phyloP scores from a whole-genome alignment of 768 basidiomycete species.

The Flagelloscypha sp. region DNA sequence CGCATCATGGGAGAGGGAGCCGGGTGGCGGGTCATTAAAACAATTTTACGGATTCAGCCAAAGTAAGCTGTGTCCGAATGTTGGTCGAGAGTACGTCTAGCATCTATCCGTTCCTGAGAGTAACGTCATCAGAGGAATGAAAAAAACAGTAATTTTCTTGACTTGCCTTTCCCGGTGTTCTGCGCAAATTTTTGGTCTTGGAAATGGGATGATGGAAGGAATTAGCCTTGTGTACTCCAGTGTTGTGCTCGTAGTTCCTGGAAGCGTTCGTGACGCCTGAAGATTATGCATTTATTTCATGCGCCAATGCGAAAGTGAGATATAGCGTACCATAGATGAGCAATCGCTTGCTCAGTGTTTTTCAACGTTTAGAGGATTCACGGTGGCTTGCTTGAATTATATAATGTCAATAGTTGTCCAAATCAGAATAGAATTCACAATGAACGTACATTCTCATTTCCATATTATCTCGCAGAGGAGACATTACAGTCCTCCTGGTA shows the following conservation, averaged over 20 bases:
- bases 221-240: slow-evolving; percentile 13
- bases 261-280: slow-evolving; percentile 13
- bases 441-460: slow-evolving; percentile 10
- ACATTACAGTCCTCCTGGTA: slow-evolving; percentile 1
- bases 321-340: slow-evolving; percentile 15
- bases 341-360: slow-evolving; percentile 12
- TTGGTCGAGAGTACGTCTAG: slow-evolving; percentile 16
- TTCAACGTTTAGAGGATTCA: too few relatives aligned
- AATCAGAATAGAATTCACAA: too few relatives aligned
- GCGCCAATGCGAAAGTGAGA: background rate
- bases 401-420: too few relatives aligned
- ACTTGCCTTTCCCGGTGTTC: slow-evolving; percentile 15
- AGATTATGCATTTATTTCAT: background rate
- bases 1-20: background rate
- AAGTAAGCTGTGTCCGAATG: slow-evolving; percentile 15
- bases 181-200: slow-evolving; percentile 12
- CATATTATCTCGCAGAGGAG: slow-evolving; percentile 7
- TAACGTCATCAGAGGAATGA: background rate
- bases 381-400: too few relatives aligned
- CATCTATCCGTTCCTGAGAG: slow-evolving; percentile 15
- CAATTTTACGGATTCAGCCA: slow-evolving; percentile 29
- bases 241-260: slow-evolving; percentile 16
- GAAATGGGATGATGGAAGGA: slow-evolving; percentile 13
- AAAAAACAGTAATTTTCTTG: too few relatives aligned
- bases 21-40: slow-evolving; percentile 14